Percentiles rank a stretch among this genome's conserved stretches.
These are phyloP conservation scores for Tuber brumale DNA, from an alignment of 495 filamentous ascomycete species.

Conservation along the genomic window DNA sequence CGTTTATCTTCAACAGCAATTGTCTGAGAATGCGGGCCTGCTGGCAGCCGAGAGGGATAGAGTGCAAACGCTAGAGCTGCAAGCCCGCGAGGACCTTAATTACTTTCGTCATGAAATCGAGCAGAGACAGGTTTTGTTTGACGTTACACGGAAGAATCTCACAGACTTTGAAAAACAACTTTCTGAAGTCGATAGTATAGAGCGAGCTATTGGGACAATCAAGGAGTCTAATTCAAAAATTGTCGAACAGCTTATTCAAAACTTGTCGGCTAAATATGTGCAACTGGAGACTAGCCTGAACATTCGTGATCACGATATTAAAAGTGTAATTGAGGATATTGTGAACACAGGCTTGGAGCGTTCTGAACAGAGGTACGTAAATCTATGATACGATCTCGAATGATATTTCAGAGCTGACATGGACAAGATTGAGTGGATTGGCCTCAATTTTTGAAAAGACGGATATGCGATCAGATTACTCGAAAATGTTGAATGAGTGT, in stretches of 20 bases:
- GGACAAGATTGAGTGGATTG: not conserved
- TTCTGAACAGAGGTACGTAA: not conserved
- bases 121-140: not conserved
- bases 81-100: constrained; percentile 23
- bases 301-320: not conserved
- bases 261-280: not conserved
- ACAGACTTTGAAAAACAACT: not conserved
- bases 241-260: not conserved
- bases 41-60: constrained; percentile 35
- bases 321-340: not conserved
- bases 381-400: not conserved
- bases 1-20: constrained; percentile 29
- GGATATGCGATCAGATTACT: not conserved
- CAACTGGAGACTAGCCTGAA: not conserved
- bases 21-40: constrained; percentile 33
- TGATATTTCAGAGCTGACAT: not conserved
- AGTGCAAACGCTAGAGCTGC: constrained; percentile 32
- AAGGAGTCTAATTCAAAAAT: not conserved
- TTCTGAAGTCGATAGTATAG: not conserved
- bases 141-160: not conserved
- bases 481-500: not conserved
- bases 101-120: not conserved
- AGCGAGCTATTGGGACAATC: not conserved
- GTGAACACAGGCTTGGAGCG: not conserved
- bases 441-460: not conserved